Conservation (phyloP, 2,329 filamentous ascomycete species). For the Stemphylium beticola region DNA sequence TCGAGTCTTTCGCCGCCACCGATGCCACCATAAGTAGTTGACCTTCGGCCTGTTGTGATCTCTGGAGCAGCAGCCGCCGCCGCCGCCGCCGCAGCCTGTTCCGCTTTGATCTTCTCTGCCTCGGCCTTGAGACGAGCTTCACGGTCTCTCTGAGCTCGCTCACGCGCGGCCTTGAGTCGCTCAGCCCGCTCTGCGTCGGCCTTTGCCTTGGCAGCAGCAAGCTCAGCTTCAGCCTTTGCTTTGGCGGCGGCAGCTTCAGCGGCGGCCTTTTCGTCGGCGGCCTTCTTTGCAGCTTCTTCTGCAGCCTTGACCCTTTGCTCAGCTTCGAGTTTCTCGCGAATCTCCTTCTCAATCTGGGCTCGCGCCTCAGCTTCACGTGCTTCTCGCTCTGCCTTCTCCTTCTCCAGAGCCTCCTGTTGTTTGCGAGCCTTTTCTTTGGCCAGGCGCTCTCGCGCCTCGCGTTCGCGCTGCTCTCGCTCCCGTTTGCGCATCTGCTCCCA, state of each 20-base stretch:
- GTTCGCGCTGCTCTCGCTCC: conserved; percentile 57
- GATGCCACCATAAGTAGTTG: conserved; percentile 47
- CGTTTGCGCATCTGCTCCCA: conserved; percentile 58
- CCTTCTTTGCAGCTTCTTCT: conserved; percentile 47
- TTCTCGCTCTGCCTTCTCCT: conserved; percentile 48
- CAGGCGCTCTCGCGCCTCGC: conserved; percentile 55
- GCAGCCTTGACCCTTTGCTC: conserved; percentile 48
- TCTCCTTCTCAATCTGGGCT: conserved; percentile 50
- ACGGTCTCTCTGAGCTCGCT: conserved; percentile 48
- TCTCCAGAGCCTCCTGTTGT: conserved; percentile 51
- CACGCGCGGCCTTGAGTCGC: conserved; percentile 37
- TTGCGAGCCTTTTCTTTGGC: conserved; percentile 49
- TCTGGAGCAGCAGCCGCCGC: conserved; percentile 32
- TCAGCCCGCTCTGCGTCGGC: conserved; percentile 40
- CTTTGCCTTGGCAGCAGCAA: conserved; percentile 42
- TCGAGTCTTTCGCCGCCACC: conserved; percentile 72
- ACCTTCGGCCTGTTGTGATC: conserved; percentile 33
- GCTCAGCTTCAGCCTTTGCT: conserved; percentile 42
- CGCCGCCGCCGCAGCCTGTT: conserved; percentile 6
- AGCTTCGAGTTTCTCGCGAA: conserved; percentile 50
- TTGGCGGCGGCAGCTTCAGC: conserved; percentile 41
- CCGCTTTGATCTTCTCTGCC: conserved; percentile 39
- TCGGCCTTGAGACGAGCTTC: conserved; percentile 47
- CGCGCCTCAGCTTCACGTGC: conserved; percentile 45
- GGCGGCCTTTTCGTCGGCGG: conserved; percentile 46